Conservation (phyloP, 768 basidiomycete genomes). For the Leccinum subgranulosum region DNA sequence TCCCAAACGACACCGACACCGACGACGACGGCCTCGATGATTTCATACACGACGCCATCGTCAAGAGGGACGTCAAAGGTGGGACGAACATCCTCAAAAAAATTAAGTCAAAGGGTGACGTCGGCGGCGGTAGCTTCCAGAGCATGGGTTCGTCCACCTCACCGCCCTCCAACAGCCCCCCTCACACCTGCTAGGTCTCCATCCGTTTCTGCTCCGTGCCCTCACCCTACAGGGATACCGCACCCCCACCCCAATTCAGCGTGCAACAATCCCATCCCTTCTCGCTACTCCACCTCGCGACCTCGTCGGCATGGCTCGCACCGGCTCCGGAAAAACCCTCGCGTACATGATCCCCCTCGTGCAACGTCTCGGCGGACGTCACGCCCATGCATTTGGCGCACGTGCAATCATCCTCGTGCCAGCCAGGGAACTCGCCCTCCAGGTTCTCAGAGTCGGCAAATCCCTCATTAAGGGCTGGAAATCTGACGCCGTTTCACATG, state of each 20-base stretch:
- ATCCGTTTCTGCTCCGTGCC: slow-evolving; percentile 79
- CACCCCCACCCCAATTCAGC: slow-evolving; percentile 94
- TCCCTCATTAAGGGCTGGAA: slow-evolving; percentile 85
- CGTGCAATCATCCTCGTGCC: slow-evolving; percentile 88
- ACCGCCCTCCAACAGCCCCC: neutral
- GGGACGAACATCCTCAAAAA: slow-evolving; percentile 78
- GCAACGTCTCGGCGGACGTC: slow-evolving; percentile 78
- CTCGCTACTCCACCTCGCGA: slow-evolving; percentile 83
- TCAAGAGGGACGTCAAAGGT: slow-evolving; percentile 51
- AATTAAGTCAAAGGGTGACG: slow-evolving; percentile 73
- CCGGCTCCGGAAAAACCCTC: slow-evolving; percentile 96
- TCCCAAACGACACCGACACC: neutral
- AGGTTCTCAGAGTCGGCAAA: slow-evolving; percentile 93
- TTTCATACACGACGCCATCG: slow-evolving; percentile 2
- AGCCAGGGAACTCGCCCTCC: slow-evolving; percentile 90
- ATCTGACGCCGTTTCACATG: slow-evolving; percentile 58
- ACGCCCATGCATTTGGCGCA: slow-evolving; percentile 76
- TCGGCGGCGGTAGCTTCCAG: slow-evolving; percentile 94
- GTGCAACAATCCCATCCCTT: slow-evolving; percentile 81
- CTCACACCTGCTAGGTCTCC: slow-evolving; percentile 54
- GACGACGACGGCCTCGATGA: slow-evolving; percentile 48
- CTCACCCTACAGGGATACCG: slow-evolving; percentile 91
- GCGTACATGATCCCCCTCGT: slow-evolving; percentile 94
- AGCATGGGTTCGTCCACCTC: slow-evolving; percentile 72
- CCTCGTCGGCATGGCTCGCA: slow-evolving; percentile 97